A percentile compares a stretch with the other conserved stretches of the same genome.
These are phyloP conservation scores for Talaromyces sp. DNA, from an alignment of 2,329 filamentous ascomycete genomes.

Conservation along the genomic window DNA sequence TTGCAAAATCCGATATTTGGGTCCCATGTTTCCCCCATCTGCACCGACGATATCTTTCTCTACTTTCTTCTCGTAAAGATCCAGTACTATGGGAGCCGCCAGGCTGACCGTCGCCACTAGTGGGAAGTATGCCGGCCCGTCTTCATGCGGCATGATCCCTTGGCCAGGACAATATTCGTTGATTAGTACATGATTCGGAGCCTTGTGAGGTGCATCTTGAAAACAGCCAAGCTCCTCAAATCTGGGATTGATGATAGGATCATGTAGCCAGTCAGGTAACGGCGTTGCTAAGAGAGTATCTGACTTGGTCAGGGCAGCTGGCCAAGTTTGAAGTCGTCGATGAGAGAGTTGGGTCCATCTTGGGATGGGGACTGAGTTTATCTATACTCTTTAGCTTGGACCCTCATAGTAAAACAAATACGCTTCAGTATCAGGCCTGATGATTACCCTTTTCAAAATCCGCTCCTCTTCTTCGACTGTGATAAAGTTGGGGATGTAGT, in stretches of 20 bases:
- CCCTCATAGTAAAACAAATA: background rate
- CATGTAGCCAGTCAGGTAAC: slow-evolving; percentile 70
- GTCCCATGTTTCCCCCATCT: slow-evolving; percentile 25
- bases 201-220: slow-evolving; percentile 64
- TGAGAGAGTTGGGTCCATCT: slow-evolving; percentile 86
- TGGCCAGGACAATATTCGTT: slow-evolving; percentile 87
- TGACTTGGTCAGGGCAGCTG: slow-evolving; percentile 71
- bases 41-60: slow-evolving; percentile 31
- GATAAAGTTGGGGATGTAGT: slow-evolving; percentile 86
- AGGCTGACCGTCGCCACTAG: slow-evolving; percentile 90
- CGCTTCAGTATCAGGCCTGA: background rate
- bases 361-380: slow-evolving; percentile 63
- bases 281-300: slow-evolving; percentile 70
- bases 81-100: slow-evolving; percentile 71
- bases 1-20: slow-evolving; percentile 65
- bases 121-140: slow-evolving; percentile 80
- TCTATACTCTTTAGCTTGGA: slow-evolving; percentile 35
- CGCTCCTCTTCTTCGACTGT: slow-evolving; percentile 66
- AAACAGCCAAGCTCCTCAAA: slow-evolving; percentile 52
- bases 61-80: slow-evolving; percentile 61
- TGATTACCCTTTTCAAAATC: slow-evolving; percentile 66
- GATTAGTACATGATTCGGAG: slow-evolving; percentile 86
- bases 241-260: slow-evolving; percentile 62
- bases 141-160: slow-evolving; percentile 97
- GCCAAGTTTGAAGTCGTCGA: slow-evolving; percentile 86